Base-by-base conservation (phyloP, 805 yeast genomes). In the Cyberlindnera sargentensis region DNA sequence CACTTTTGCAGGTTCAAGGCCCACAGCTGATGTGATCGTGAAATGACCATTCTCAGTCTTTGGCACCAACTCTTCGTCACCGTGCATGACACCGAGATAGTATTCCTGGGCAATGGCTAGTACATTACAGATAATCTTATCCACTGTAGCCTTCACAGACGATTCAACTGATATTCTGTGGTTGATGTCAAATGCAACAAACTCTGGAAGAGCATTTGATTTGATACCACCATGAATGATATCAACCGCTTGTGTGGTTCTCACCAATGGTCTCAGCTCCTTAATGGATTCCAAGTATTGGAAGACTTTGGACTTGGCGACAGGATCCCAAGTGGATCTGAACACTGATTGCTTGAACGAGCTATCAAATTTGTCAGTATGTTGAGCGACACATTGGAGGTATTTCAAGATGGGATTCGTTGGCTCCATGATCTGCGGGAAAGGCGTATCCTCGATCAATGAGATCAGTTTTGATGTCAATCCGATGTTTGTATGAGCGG, bases 401-500 rank as follows among this genome's bases (percentile, higher is more conserved):
- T 66, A 65, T 28, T 63, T 63, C 47, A 77, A 62, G 38, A 73
- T 66, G 10, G 93, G 95, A 61, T 81, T 83, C 26, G 57, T 58
- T 3, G 59, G 46, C 6, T 72, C 61, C 31, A 84, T 60, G 8
- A 64, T 49, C 1, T 80, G 67, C 15, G 64, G 57, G 53, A 67
- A 80, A 10, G 78, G 80, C 44, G 73, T 72, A 26, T 64, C 61
- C 58, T 85, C 91, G 37, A 84, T 70, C 34, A 58, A 53, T 8
- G 63, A 56, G 20, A 80, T 64, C 45, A 83, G 64, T 48, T 78
- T 76, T 1, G 84, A 67, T 42, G 78, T 59, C 9, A 84, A 68
- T 1, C 90, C 93, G 60, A 85, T 82, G n/a, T 81, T 72, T 3
- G 90, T 82, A 59, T 84, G 88, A 37, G 72, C 77, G 1, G 87